These are phyloP conservation scores for Solanum tarijense DNA, from an alignment of 257 asterid genomes.

Conservation along the genomic window DNA sequence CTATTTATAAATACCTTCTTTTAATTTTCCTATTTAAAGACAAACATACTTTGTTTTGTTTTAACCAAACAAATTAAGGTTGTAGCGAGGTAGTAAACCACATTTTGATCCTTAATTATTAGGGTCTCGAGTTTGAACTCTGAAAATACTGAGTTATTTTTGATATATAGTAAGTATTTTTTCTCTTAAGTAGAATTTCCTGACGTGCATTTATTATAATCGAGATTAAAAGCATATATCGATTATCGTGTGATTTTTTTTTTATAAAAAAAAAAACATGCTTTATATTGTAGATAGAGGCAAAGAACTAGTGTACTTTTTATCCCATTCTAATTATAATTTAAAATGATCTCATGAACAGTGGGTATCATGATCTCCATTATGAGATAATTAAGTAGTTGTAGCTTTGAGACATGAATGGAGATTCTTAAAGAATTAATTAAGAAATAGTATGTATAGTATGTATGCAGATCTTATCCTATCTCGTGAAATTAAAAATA, in stretches of 20 bases:
- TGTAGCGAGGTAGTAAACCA: neutral
- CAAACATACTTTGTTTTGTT: neutral
- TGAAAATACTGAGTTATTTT: neutral
- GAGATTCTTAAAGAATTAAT: neutral
- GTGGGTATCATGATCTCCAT: neutral
- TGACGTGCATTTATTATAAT: neutral
- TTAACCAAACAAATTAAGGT: neutral
- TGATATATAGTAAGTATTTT: neutral
- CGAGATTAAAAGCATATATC: no score
- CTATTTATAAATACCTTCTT: neutral
- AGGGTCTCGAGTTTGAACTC: neutral
- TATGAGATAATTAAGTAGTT: neutral
- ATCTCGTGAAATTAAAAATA: neutral
- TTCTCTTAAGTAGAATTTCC: neutral
- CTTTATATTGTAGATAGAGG: neutral
- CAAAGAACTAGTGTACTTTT: neutral
- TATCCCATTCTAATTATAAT: neutral
- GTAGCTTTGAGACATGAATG: neutral
- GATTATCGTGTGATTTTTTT: neutral
- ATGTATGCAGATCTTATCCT: neutral
- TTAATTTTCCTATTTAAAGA: neutral
- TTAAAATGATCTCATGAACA: neutral
- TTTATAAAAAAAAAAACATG: neutral
- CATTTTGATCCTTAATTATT: neutral
- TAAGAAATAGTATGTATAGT: neutral